These are phyloP conservation scores for Williopsis jadinii DNA, from an alignment of 1,139 yeast species.

Conservation along the genomic window DNA sequence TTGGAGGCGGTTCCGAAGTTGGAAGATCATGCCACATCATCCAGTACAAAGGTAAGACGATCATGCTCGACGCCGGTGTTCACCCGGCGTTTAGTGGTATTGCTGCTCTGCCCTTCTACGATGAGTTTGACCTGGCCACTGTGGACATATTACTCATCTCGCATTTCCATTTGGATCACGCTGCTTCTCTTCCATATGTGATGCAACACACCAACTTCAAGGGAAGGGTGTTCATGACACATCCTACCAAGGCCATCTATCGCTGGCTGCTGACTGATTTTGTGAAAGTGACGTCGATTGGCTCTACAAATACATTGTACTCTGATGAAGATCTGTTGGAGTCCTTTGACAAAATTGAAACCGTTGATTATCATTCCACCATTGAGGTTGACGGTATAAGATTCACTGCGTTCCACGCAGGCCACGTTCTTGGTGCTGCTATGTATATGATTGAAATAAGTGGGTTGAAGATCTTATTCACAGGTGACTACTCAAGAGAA, in stretches of 20 bases:
- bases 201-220: slow-evolving; percentile 94
- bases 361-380: slow-evolving; percentile 93
- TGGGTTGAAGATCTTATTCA: slow-evolving; percentile 79
- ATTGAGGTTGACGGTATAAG: slow-evolving; percentile 89
- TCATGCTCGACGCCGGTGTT: slow-evolving; percentile 96
- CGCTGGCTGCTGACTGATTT: slow-evolving; percentile 93
- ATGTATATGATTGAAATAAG: slow-evolving; percentile 96
- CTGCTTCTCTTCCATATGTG: slow-evolving; percentile 94
- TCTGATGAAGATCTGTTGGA: slow-evolving; percentile 86
- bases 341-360: slow-evolving; percentile 86
- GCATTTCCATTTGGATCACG: slow-evolving; percentile 96
- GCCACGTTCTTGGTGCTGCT: slow-evolving; percentile 98
- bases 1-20: slow-evolving; percentile 99
- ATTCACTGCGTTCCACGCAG: slow-evolving; percentile 98
- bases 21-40: slow-evolving; percentile 94
- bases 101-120: slow-evolving; percentile 89
- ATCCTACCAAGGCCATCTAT: slow-evolving; percentile 96
- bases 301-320: slow-evolving; percentile 51
- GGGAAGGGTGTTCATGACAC: slow-evolving; percentile 98
- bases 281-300: slow-evolving; percentile 80
- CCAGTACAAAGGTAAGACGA: slow-evolving; percentile 90
- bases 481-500: slow-evolving; percentile 96
- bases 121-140: slow-evolving; percentile 83
- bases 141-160: slow-evolving; percentile 83
- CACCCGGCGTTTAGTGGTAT: slow-evolving; percentile 94